These are phyloP conservation scores for Metschnikowia henanensis DNA, from an alignment of 805 yeast species.

Conservation along the genomic window DNA sequence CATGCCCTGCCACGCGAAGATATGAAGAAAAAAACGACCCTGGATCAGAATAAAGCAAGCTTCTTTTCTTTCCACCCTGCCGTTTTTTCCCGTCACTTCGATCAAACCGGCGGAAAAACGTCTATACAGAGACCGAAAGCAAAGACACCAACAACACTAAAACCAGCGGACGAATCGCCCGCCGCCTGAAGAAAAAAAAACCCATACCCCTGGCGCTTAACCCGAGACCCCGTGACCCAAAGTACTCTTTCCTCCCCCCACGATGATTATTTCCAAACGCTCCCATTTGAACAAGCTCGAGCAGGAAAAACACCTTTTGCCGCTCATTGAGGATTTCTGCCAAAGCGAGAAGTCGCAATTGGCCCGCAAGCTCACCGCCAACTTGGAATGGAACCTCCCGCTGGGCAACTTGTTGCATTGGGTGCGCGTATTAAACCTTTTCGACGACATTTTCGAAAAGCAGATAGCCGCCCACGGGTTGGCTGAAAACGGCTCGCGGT, in stretches of 20 bases:
- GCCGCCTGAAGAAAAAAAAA: no score
- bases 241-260: neutral
- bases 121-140: no score
- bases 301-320: conserved; percentile 28
- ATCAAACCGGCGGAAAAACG: neutral
- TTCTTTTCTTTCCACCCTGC: no score
- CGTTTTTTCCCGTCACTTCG: neutral
- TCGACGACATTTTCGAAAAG: conserved; percentile 64
- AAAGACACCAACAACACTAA: no score
- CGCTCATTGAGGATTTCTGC: conserved; percentile 41
- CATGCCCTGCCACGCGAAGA: no score
- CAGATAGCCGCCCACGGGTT: conserved; percentile 55
- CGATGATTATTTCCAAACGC: conserved; percentile 35
- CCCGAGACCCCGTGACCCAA: no score
- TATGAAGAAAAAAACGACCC: no score
- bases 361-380: conserved; percentile 35
- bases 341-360: conserved; percentile 34
- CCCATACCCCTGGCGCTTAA: no score
- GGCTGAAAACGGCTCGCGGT: conserved; percentile 44
- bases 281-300: conserved; percentile 30
- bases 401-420: conserved; percentile 73
- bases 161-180: no score
- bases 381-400: conserved; percentile 58
- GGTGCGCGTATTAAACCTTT: conserved; percentile 72
- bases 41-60: no score